Percentiles rank a stretch among this genome's conserved stretches.
These are phyloP conservation scores for Pseudoturritis turrita DNA, from an alignment of 345 rosid species.

Conservation along the genomic window DNA sequence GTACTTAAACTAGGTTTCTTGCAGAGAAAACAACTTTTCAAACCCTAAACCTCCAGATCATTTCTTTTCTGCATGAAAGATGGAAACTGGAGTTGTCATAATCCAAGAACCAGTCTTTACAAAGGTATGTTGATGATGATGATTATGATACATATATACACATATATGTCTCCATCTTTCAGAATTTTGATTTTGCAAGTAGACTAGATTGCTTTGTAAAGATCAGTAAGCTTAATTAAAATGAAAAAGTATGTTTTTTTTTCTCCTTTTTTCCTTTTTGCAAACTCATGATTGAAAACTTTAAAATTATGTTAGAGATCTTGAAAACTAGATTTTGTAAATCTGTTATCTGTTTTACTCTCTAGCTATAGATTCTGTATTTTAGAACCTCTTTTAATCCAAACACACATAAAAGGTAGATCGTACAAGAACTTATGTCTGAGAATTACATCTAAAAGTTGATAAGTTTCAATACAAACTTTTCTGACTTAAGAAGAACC, in stretches of 20 bases:
- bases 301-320: slow-evolving; percentile 2
- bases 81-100: slow-evolving; percentile 58
- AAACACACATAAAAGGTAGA: background rate
- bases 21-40: slow-evolving; percentile 22
- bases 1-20: slow-evolving; percentile 23
- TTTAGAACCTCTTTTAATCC: background rate
- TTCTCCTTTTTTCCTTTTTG: background rate
- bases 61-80: slow-evolving; percentile 32
- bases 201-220: background rate
- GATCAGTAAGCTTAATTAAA: background rate
- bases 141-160: background rate
- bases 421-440: slow-evolving; percentile 1
- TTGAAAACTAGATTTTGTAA: slow-evolving; percentile 1
- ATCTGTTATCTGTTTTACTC: slow-evolving; percentile 6
- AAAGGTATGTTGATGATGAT: slow-evolving; percentile 37
- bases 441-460: background rate
- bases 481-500: background rate
- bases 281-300: slow-evolving; percentile 17
- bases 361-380: background rate
- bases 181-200: background rate
- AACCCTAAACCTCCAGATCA: slow-evolving; percentile 19
- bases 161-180: background rate
- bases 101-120: slow-evolving; percentile 32
- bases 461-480: slow-evolving; percentile 2
- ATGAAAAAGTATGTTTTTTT: slow-evolving; percentile 4